phyloP scores from a whole-genome alignment of 2,329 filamentous ascomycete species.

The Microdochium bolleyi region DNA sequence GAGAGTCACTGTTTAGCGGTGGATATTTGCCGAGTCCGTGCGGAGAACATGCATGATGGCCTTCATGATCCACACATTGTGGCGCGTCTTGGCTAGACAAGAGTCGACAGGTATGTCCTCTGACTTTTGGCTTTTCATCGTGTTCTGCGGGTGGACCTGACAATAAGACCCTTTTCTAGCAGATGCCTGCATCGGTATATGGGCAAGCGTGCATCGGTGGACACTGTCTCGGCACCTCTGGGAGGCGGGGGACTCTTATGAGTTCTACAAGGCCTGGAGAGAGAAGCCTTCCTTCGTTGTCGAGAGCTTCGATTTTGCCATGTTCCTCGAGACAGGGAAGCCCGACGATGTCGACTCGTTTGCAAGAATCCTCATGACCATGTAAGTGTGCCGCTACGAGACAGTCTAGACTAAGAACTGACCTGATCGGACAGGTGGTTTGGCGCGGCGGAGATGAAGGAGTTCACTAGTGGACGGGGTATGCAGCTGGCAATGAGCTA shows the following conservation, averaged over 20 bases:
- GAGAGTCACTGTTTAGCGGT: too few species aligned
- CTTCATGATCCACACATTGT: background rate
- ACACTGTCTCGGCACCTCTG: slow-evolving; percentile 34
- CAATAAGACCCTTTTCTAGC: background rate
- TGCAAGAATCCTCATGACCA: slow-evolving; percentile 8
- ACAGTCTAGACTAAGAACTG: too few species aligned
- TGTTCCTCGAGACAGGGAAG: slow-evolving; percentile 10
- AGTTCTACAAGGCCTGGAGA: slow-evolving; percentile 33
- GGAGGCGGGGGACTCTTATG: slow-evolving; percentile 29
- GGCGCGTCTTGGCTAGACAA: background rate
- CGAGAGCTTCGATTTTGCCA: slow-evolving; percentile 9
- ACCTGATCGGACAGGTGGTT: background rate
- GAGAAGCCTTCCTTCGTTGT: slow-evolving; percentile 14
- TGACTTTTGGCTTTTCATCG: too few species aligned
- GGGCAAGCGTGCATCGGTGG: slow-evolving; percentile 14
- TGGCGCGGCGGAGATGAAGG: background rate
- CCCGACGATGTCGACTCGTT: slow-evolving; percentile 19
- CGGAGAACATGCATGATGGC: slow-evolving; percentile 27
- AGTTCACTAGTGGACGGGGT: background rate
- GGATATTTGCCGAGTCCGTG: slow-evolving; percentile 33
- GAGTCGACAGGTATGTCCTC: background rate
- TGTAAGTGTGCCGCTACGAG: slow-evolving; percentile 6
- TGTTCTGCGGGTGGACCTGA: too few species aligned
- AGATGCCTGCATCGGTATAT: slow-evolving; percentile 6
- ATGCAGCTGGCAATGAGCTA: background rate